Conservation (phyloP, 257 asterid genomes). For the Osmanthus fragrans region DNA sequence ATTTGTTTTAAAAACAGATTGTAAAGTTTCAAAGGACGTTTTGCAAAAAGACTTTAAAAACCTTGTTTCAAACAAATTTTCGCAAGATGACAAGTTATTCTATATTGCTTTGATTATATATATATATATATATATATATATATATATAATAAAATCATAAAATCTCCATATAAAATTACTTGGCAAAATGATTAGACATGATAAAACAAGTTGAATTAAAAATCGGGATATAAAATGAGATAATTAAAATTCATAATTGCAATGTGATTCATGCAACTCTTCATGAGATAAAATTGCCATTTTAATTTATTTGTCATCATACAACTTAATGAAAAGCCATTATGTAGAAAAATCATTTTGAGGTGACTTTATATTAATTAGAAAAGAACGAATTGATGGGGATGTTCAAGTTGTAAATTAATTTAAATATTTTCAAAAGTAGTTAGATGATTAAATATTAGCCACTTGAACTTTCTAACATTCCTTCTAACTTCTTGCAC, state of each 20-base stretch:
- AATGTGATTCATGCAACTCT: background rate
- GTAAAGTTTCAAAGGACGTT: no score
- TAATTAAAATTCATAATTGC: background rate
- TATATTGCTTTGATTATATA: no score
- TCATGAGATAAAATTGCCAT: slow-evolving; percentile 8
- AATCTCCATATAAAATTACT: no score
- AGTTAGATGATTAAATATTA: background rate
- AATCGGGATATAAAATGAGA: background rate
- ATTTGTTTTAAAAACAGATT: no score
- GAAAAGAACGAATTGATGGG: background rate
- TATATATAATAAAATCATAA: no score
- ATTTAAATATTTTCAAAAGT: background rate
- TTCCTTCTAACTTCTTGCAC: background rate
- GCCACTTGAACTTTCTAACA: background rate
- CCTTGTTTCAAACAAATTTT: no score
- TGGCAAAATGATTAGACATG: background rate
- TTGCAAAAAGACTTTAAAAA: no score
- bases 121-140: no score
- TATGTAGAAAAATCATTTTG: background rate
- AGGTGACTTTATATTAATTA: slow-evolving; percentile 7
- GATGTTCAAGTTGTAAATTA: background rate
- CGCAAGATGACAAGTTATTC: no score
- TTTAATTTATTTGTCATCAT: background rate
- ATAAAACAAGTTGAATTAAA: background rate
- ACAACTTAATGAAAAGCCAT: slow-evolving; percentile 17